Percentiles rank a stretch among this genome's conserved stretches.
phyloP scores from a whole-genome alignment of 2,329 filamentous ascomycete species.

The Chaetomiaceae sp. region DNA sequence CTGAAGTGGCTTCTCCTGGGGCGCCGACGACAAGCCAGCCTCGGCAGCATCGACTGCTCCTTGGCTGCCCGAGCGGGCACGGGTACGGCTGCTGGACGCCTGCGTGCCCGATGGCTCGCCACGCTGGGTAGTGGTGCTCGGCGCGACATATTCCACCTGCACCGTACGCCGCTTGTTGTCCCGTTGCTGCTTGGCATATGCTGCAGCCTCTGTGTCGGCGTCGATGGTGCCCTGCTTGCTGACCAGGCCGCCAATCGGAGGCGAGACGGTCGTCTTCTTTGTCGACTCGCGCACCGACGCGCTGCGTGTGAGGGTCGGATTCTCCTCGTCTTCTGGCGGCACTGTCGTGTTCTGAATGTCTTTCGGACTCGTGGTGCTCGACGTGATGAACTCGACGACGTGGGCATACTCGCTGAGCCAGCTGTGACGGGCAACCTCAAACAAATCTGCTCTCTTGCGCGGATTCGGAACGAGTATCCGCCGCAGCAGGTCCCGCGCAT shows the following conservation, averaged over 20 bases:
- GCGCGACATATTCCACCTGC: conserved; percentile 95
- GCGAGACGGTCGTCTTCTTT: conserved; percentile 56
- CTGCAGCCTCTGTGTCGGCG: conserved; percentile 51
- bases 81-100: conserved; percentile 40
- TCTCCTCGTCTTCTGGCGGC: conserved; percentile 53
- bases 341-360: conserved; percentile 81
- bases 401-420: conserved; percentile 98
- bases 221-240: conserved; percentile 74
- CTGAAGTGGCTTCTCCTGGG: conserved; percentile 56
- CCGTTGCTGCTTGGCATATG: conserved; percentile 61
- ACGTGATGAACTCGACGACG: conserved; percentile 94
- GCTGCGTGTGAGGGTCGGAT: conserved; percentile 69
- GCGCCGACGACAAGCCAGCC: conserved; percentile 29
- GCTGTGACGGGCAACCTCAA: conserved; percentile 95
- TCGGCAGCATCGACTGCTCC: conserved; percentile 44
- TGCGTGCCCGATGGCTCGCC: conserved; percentile 43
- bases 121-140: conserved; percentile 77
- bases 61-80: conserved; percentile 51
- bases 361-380: conserved; percentile 79
- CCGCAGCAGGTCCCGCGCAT: conserved; percentile 86
- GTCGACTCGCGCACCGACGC: conserved; percentile 85
- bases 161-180: conserved; percentile 92
- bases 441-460: conserved; percentile 88
- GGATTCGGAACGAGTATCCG: conserved; percentile 94
- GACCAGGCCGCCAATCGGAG: conserved; percentile 57